phyloP scores from a whole-genome alignment of 176 grass and related monocot species.

The Poa pratensis region DNA sequence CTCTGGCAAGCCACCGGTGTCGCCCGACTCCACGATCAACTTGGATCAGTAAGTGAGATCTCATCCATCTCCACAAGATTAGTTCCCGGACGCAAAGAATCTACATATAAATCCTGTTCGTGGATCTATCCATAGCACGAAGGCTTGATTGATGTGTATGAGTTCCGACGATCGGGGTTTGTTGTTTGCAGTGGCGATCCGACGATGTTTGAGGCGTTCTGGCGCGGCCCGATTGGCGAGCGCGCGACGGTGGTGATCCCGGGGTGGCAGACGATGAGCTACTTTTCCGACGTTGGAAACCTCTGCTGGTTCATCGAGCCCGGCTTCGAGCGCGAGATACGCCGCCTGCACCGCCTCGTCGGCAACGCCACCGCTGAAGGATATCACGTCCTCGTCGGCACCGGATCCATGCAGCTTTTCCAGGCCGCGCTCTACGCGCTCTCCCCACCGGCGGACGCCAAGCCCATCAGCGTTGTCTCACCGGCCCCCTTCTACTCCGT shows the following conservation, averaged over 20 bases:
- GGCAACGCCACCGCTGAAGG: conserved; percentile 63
- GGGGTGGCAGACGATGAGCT: conserved; percentile 71
- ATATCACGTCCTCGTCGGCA: conserved; percentile 64
- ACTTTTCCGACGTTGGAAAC: conserved; percentile 62
- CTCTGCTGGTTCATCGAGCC: conserved; percentile 81
- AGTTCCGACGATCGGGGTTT: not conserved
- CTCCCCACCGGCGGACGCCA: conserved; percentile 13
- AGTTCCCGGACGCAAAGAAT: not conserved
- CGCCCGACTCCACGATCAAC: conserved; percentile 42
- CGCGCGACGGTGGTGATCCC: conserved; percentile 58
- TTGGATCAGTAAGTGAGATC: conserved; percentile 68
- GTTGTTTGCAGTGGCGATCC: conserved; percentile 70
- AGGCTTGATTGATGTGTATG: not conserved
- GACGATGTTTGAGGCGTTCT: conserved; percentile 66
- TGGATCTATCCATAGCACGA: not conserved
- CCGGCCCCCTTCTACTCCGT: conserved; percentile 71
- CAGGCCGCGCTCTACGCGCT: conserved; percentile 78
- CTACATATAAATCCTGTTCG: not conserved
- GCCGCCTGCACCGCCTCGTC: conserved; percentile 68
- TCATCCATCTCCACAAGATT: not conserved
- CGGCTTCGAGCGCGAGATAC: conserved; percentile 53
- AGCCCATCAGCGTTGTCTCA: conserved; percentile 66
- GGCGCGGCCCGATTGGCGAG: conserved; percentile 48
- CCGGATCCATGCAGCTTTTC: conserved; percentile 80
- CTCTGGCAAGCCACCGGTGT: conserved; percentile 25